A percentile compares a stretch with the other conserved stretches of the same genome.
Conservation (phyloP, 2,329 filamentous ascomycete species). For the Paecilomyces variotii region DNA sequence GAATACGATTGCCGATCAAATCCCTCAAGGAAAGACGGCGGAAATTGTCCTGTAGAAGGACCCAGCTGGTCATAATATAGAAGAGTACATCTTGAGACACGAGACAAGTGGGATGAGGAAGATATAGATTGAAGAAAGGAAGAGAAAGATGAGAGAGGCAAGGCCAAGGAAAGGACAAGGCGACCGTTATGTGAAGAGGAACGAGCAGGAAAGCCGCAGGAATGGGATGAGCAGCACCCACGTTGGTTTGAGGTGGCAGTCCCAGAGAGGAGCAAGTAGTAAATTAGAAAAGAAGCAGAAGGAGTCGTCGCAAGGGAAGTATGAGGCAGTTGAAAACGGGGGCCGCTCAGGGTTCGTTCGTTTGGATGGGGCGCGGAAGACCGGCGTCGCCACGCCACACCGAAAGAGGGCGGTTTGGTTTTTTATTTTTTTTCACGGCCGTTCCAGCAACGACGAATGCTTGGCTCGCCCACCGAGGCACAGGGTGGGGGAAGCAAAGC, state of each 20-base stretch:
- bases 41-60: constrained; percentile 7
- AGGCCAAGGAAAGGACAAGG: background rate
- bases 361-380: background rate
- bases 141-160: background rate
- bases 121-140: background rate
- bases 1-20: background rate
- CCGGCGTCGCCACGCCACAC: background rate
- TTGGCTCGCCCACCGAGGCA: background rate
- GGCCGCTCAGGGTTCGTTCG: background rate
- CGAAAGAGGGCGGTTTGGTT: background rate
- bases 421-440: background rate
- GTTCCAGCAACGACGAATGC: background rate
- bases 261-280: background rate
- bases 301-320: background rate
- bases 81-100: constrained; percentile 6
- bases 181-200: background rate
- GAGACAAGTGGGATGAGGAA: background rate
- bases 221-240: background rate
- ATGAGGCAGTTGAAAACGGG: background rate
- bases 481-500: background rate
- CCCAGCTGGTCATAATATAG: constrained; percentile 10
- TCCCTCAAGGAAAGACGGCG: background rate
- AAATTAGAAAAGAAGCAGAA: background rate
- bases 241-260: background rate
- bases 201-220: background rate